Conservation (phyloP, 2,329 filamentous ascomycete genomes). For the Colletotrichum musicola region DNA sequence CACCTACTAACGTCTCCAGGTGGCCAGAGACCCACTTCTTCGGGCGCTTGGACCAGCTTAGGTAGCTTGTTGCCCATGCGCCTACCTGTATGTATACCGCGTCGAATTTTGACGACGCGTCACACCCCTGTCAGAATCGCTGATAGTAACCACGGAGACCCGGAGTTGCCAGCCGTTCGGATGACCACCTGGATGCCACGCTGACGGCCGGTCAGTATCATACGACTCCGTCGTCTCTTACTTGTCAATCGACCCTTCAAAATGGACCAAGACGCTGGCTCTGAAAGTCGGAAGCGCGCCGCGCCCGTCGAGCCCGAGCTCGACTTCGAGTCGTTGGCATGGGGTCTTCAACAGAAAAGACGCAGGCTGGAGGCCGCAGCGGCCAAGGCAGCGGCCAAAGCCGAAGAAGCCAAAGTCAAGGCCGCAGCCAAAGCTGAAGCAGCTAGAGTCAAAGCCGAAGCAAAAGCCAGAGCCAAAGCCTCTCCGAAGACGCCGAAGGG, state of each 20-base stretch:
- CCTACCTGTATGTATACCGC: background rate
- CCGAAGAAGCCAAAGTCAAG: too few relatives aligned
- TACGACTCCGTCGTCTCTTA: background rate
- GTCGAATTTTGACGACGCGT: conserved; percentile 18
- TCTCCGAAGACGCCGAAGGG: conserved; percentile 47
- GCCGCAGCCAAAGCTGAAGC: too few relatives aligned
- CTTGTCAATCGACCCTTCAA: background rate
- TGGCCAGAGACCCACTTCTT: background rate
- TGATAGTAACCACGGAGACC: conserved; percentile 16
- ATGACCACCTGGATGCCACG: background rate
- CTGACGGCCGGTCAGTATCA: background rate
- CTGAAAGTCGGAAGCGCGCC: conserved; percentile 28
- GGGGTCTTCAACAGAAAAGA: too few relatives aligned
- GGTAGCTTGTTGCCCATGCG: background rate
- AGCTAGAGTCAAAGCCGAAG: too few relatives aligned
- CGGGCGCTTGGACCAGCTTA: conserved; percentile 1
- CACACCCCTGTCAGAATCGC: conserved; percentile 18
- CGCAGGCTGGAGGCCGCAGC: too few relatives aligned
- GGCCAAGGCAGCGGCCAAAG: too few relatives aligned
- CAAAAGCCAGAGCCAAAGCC: conserved; percentile 33
- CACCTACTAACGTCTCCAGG: too few relatives aligned
- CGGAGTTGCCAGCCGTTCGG: conserved; percentile 1
- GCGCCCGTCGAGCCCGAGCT: background rate
- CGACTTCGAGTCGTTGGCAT: too few relatives aligned
- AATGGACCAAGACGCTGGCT: conserved; percentile 26